Conservation (phyloP, 257 asterid species). For the Solanum sitiens region DNA sequence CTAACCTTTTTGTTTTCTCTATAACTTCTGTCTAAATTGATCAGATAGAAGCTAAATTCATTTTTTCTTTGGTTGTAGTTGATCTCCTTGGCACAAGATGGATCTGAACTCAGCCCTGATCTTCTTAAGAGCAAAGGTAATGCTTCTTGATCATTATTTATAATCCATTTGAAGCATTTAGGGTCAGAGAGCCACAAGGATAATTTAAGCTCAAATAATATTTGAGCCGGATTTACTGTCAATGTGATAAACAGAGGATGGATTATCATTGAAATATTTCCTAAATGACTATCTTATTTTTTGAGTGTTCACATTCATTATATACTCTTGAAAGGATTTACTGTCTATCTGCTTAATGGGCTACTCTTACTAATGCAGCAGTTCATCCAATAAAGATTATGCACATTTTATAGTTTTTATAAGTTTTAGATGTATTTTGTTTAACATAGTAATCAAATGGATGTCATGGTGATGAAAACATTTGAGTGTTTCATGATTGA, state of each 20-base stretch:
- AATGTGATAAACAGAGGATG: background rate
- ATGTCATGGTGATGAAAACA: background rate
- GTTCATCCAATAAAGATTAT: background rate
- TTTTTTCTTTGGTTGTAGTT: conserved; percentile 27
- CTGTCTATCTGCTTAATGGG: background rate
- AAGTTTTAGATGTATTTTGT: background rate
- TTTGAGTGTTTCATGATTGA: background rate
- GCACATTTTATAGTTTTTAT: background rate
- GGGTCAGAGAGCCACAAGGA: background rate
- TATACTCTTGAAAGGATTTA: background rate
- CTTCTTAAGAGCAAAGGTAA: conserved; percentile 50
- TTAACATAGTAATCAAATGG: background rate
- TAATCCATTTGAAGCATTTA: conserved; percentile 16
- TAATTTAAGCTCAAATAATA: background rate
- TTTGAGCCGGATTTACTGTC: background rate
- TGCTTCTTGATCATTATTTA: background rate
- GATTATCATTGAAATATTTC: background rate
- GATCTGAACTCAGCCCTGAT: conserved; percentile 42
- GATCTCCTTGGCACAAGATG: conserved; percentile 83
- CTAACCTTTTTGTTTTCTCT: background rate
- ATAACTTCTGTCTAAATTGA: background rate
- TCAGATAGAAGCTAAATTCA: background rate
- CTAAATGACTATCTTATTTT: background rate
- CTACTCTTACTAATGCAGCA: background rate
- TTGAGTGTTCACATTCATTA: background rate